Conservation (phyloP, 805 yeast species). For the Candida koratica region DNA sequence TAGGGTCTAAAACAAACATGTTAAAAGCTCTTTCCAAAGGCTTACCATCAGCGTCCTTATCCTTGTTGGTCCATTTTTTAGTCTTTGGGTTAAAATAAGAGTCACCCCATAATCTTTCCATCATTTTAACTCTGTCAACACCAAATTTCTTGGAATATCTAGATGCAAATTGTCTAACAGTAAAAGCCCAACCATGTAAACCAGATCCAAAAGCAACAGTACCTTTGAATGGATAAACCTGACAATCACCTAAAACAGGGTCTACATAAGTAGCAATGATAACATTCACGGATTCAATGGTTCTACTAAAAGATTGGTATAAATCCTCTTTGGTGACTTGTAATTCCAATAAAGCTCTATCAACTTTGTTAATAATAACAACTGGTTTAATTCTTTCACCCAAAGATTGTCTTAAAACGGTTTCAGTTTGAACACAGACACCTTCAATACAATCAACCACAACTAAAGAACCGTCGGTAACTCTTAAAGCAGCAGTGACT, state of each 20-base stretch:
- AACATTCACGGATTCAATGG: slow-evolving; percentile 99
- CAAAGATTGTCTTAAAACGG: slow-evolving; percentile 97
- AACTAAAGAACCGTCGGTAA: slow-evolving; percentile 99
- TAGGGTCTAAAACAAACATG: slow-evolving; percentile 98
- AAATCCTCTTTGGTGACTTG: slow-evolving; percentile 98
- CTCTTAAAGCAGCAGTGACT: slow-evolving; percentile 99
- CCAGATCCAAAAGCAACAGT: slow-evolving; percentile 99
- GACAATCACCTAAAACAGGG: slow-evolving; percentile 87
- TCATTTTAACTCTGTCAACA: slow-evolving; percentile 97
- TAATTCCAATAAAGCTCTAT: slow-evolving; percentile 98
- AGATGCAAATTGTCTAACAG: slow-evolving; percentile 96
- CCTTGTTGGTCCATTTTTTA: slow-evolving; percentile 98
- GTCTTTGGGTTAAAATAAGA: slow-evolving; percentile 99
- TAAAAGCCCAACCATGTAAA: slow-evolving; percentile 99
- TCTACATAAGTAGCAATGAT: slow-evolving; percentile 94
- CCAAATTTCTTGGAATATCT: slow-evolving; percentile 99
- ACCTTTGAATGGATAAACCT: slow-evolving; percentile 98
- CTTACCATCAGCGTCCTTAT: slow-evolving; percentile 93
- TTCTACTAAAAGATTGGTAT: slow-evolving; percentile 97
- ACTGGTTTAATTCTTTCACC: slow-evolving; percentile 99
- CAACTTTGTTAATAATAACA: slow-evolving; percentile 97
- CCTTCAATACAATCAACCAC: slow-evolving; percentile 99
- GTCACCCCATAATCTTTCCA: slow-evolving; percentile 99
- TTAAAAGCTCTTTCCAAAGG: slow-evolving; percentile 97
- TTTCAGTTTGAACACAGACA: slow-evolving; percentile 99